A percentile compares a stretch with the other conserved stretches of the same genome.
Evolutionary conservation across 805 yeast genomes (phyloP).

Genomic region (Ogataea methylovora): DNA sequence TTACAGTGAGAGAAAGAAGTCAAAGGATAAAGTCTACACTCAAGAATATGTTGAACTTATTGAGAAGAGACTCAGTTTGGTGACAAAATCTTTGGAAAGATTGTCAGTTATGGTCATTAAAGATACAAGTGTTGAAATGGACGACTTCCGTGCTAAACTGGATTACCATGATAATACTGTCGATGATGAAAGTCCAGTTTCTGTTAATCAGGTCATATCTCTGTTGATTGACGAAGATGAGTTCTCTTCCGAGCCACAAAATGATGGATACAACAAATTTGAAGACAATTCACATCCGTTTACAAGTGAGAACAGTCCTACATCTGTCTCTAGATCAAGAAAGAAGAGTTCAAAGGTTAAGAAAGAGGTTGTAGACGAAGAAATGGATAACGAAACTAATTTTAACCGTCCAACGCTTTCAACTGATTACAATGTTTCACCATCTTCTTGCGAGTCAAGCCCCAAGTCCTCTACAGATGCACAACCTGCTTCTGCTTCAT

Average conservation of each 20-base stretch:
- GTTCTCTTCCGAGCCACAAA: slow-evolving; percentile 22
- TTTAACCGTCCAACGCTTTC: neutral
- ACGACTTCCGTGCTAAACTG: slow-evolving; percentile 7
- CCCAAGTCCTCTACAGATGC: neutral
- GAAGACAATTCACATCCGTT: too few relatives aligned
- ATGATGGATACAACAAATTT: neutral
- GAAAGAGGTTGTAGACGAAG: neutral
- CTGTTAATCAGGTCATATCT: slow-evolving; percentile 42
- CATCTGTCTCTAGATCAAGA: too few relatives aligned
- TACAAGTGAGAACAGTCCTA: too few relatives aligned
- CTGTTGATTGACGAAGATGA: slow-evolving; percentile 34
- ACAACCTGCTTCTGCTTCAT: slow-evolving; percentile 1
- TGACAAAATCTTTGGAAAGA: slow-evolving; percentile 43
- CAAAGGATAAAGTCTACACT: slow-evolving; percentile 49
- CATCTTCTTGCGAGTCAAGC: slow-evolving; percentile 1
- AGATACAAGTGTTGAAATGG: slow-evolving; percentile 5
- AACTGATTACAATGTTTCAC: slow-evolving; percentile 1
- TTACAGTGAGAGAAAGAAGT: slow-evolving; percentile 47
- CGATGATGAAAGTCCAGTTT: slow-evolving; percentile 18
- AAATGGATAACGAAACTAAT: neutral
- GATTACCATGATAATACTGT: slow-evolving; percentile 12
- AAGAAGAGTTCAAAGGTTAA: neutral
- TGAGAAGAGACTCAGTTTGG: slow-evolving; percentile 47
- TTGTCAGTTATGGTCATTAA: slow-evolving; percentile 19
- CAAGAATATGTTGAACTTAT: slow-evolving; percentile 55